Conservation (phyloP, 164 flowering plant species). For the Tetracentron sinense region DNA sequence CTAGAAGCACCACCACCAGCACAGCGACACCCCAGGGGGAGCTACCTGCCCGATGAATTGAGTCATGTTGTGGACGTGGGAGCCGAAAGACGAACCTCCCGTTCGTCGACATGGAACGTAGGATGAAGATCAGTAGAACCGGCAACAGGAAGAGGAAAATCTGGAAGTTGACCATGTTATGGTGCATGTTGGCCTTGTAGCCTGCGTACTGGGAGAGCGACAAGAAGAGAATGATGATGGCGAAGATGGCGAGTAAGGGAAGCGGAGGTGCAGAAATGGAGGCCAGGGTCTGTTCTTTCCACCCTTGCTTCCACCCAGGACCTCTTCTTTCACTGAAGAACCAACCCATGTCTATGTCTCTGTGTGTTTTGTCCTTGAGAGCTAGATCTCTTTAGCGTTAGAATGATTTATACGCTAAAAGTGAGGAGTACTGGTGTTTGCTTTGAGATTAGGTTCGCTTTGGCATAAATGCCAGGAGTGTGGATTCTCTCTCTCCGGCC, state of each 20-base stretch:
- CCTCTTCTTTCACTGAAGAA: conserved; percentile 39
- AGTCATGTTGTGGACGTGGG: conserved; percentile 9
- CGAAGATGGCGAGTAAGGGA: conserved; percentile 48
- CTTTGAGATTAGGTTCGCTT: background rate
- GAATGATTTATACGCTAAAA: background rate
- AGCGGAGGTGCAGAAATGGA: conserved; percentile 52
- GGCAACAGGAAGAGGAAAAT: conserved; percentile 43
- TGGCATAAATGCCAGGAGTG: conserved; percentile 25
- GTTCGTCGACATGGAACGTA: conserved; percentile 18
- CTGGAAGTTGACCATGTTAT: conserved; percentile 29
- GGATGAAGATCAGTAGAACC: conserved; percentile 32
- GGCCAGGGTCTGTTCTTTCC: conserved; percentile 44
- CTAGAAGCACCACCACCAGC: conserved; percentile 42
- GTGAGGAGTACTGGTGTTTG: too few relatives aligned
- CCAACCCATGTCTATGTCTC: conserved; percentile 38
- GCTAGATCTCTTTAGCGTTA: background rate
- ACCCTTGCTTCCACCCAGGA: conserved; percentile 63
- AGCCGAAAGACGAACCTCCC: conserved; percentile 16
- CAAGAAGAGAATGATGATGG: conserved; percentile 47
- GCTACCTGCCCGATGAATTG: conserved; percentile 21
- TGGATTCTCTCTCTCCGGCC: background rate
- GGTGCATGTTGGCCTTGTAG: conserved; percentile 34
- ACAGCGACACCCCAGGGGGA: conserved; percentile 61
- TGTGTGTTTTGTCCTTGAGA: background rate
- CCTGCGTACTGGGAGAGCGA: conserved; percentile 39